A percentile compares a stretch with the other conserved stretches of the same genome.
phyloP scores from a whole-genome alignment of 139 green algal species.

The Chlorokybus atmophyticus region DNA sequence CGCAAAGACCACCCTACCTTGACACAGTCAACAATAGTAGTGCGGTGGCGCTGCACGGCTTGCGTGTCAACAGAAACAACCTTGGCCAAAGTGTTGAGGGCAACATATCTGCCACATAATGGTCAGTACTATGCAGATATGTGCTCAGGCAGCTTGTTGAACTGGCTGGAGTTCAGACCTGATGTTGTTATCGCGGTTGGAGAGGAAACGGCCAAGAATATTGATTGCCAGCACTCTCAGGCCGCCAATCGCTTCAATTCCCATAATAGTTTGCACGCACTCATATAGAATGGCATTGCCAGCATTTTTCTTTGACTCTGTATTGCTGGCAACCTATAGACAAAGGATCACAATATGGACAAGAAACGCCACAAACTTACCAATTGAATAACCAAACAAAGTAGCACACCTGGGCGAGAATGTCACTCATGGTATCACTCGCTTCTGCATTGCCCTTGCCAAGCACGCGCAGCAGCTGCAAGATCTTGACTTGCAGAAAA shows the following conservation, averaged over 20 bases:
- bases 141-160: too few relatives aligned
- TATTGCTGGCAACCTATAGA: slow-evolving; percentile 79
- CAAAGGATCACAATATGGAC: too few relatives aligned
- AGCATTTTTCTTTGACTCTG: slow-evolving; percentile 64
- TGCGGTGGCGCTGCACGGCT: slow-evolving; percentile 87
- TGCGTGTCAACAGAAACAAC: slow-evolving; percentile 70
- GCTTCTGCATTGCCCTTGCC: slow-evolving; percentile 62
- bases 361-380: background rate
- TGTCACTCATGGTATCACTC: slow-evolving; percentile 91
- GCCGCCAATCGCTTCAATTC: slow-evolving; percentile 72
- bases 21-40: slow-evolving; percentile 92
- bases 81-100: slow-evolving; percentile 81
- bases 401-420: slow-evolving; percentile 67
- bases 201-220: slow-evolving; percentile 85
- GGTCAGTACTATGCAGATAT: too few relatives aligned
- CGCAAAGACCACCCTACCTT: slow-evolving; percentile 48
- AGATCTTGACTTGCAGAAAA: slow-evolving; percentile 75
- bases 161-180: slow-evolving; percentile 16
- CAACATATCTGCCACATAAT: slow-evolving; percentile 74
- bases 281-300: slow-evolving; percentile 95
- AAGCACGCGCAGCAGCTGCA: slow-evolving; percentile 75
- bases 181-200: slow-evolving; percentile 52
- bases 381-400: background rate
- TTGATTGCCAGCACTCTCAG: slow-evolving; percentile 93
- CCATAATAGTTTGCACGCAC: slow-evolving; percentile 85